Conservation (phyloP, 192 early-diverging fungal genomes). For the Podila horticola region DNA sequence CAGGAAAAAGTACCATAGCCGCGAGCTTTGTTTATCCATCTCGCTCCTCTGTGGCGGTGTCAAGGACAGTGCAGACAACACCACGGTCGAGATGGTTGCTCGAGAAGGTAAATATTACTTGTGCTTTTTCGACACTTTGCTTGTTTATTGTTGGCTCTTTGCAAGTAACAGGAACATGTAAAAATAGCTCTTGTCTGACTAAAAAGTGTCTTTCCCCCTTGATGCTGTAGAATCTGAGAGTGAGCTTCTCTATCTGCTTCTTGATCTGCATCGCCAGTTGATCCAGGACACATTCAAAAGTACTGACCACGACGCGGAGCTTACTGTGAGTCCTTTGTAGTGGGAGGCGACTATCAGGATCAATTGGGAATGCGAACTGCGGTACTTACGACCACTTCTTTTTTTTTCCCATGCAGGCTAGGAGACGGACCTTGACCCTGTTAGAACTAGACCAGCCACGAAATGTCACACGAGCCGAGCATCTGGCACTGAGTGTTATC, state of each 20-base stretch:
- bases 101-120: conserved; percentile 20
- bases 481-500: conserved; percentile 39
- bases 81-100: conserved; percentile 26
- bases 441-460: conserved; percentile 26
- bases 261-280: conserved; percentile 26
- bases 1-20: background rate
- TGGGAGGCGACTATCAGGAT: too few species aligned
- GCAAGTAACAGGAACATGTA: background rate
- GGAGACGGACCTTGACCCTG: conserved; percentile 22
- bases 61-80: conserved; percentile 14
- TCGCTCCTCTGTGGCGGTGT: conserved; percentile 24
- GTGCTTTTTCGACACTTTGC: background rate
- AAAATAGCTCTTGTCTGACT: background rate
- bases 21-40: conserved; percentile 19
- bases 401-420: conserved; percentile 1
- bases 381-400: background rate
- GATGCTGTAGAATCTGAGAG: conserved; percentile 24
- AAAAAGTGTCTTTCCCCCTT: background rate
- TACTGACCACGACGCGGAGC: conserved; percentile 12
- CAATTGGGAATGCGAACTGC: too few species aligned
- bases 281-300: conserved; percentile 8
- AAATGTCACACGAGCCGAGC: conserved; percentile 30
- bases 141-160: background rate
- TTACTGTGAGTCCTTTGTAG: background rate
- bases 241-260: conserved; percentile 25